These are phyloP conservation scores for Phytophthora chlamydospora DNA, from an alignment of 352 stramenopile genomes.

Conservation along the genomic window DNA sequence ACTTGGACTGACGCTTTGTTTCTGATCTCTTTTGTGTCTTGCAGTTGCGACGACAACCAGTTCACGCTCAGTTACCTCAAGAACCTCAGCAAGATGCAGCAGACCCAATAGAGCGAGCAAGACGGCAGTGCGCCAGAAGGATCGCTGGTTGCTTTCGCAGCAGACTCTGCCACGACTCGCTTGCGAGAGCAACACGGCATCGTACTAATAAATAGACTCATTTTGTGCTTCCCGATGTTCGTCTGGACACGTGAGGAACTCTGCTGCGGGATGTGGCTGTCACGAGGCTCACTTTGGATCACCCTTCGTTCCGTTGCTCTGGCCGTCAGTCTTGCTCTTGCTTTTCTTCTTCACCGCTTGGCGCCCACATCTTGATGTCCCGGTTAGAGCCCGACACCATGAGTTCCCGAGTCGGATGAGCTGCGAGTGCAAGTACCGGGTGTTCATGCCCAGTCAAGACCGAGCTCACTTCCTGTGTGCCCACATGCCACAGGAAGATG, in stretches of 20 bases:
- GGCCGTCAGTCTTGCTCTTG: constrained; percentile 8
- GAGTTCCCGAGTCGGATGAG: constrained; percentile 59
- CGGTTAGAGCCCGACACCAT: constrained; percentile 87
- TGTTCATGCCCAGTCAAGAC: constrained; percentile 72
- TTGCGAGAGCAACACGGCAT: constrained; percentile 17
- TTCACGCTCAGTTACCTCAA: constrained; percentile 89
- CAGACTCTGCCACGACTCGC: neutral
- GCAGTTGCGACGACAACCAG: constrained; percentile 90
- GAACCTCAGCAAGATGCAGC: constrained; percentile 66
- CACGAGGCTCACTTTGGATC: constrained; percentile 5
- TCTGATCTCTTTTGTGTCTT: constrained; percentile 17
- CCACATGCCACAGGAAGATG: constrained; percentile 93
- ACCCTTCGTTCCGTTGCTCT: constrained; percentile 10
- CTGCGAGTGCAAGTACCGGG: constrained; percentile 89
- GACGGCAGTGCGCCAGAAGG: constrained; percentile 27
- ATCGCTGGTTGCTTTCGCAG: constrained; percentile 26
- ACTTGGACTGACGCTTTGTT: constrained; percentile 24
- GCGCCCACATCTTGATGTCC: constrained; percentile 58
- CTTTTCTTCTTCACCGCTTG: constrained; percentile 13
- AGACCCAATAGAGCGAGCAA: constrained; percentile 34
- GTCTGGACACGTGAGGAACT: constrained; percentile 5
- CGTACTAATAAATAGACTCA: constrained; percentile 62
- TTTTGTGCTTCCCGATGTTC: constrained; percentile 32
- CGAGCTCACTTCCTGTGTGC: constrained; percentile 69
- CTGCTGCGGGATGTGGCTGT: neutral